These are phyloP conservation scores for Suaeda aralocaspica DNA, from an alignment of 148 eudicot genomes.

Conservation along the genomic window DNA sequence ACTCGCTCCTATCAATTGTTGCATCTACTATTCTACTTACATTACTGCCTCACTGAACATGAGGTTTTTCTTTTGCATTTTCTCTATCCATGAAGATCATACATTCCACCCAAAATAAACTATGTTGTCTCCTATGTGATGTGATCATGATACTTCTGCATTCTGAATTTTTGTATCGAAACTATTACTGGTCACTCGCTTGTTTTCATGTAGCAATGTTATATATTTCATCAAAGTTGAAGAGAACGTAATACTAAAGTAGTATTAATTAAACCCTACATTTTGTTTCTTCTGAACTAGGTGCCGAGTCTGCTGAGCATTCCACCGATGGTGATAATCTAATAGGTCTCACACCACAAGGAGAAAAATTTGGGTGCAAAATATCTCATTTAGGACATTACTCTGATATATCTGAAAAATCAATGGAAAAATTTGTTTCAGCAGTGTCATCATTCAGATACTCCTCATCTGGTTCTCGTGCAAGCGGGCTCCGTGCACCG, in stretches of 20 bases:
- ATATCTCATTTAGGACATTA: constrained; percentile 74
- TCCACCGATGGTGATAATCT: constrained; percentile 23
- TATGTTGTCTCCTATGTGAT: no score
- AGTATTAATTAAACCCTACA: not conserved
- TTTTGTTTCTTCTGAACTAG: constrained; percentile 26
- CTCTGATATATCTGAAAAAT: constrained; percentile 83
- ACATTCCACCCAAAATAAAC: not conserved
- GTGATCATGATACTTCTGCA: no score
- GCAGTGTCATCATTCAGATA: constrained; percentile 71
- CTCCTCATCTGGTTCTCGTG: constrained; percentile 77
- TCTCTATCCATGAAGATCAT: not conserved
- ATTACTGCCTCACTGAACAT: not conserved
- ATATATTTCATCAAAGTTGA: no score
- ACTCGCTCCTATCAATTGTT: not conserved
- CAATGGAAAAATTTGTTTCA: constrained; percentile 71
- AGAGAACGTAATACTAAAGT: no score
- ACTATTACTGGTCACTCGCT: no score
- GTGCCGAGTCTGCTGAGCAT: constrained; percentile 25
- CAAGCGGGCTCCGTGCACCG: constrained; percentile 95
- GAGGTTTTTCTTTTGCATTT: not conserved
- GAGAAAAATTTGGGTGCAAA: constrained; percentile 70
- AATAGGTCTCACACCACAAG: constrained; percentile 28
- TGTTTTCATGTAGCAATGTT: no score
- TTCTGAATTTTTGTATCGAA: no score
- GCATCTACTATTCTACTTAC: no score